Evolutionary conservation across 257 asterid species (phyloP), one percentile per base, ranked within the genome.

Genomic region (Ballota nigra): DNA sequence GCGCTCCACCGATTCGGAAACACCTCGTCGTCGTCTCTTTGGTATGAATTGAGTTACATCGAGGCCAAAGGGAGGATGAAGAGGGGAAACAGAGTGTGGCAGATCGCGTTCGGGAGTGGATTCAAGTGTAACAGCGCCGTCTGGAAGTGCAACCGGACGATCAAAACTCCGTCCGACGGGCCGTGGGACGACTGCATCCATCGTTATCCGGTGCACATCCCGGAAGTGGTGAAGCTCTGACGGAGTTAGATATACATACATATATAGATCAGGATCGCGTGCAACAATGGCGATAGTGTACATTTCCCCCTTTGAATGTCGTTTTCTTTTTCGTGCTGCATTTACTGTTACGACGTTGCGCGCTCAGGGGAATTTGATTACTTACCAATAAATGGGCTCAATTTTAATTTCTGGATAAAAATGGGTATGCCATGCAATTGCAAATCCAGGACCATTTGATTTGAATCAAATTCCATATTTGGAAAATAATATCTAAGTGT

Each of bases 111-210:
- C 18, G 96, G 95, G 18, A 90, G 96, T 78, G 96, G 96, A 0
- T 89, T 89, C 13, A 90, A 90, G 80, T 91, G 97, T 34, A 89
- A 91, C 81, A 87, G 96, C 58, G 96, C 96, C 0, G 91, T 91
- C 8, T 91, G 97, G 97, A 87, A 87, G 49, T 89, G 95, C 41
- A 87, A 89, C 12, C 81, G 89, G 2, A 86, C 88, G 29, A 88
- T 92, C 78, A 82, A 83, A 38, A 62, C 85, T 3, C 84, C 91
- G 9, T 10, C 28, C 0, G 89, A 86, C 24, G 97, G 97, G 5
- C 98, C 98, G 0, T 92, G 98, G 98, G 52, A 63, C 0, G 95
- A 89, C 31, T 89, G 97, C 86, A 41, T 41, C 16, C n/a, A 41
- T 6, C 51, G 51, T 3, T 41, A 41, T 11, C 51, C 51, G 18